phyloP scores from a whole-genome alignment of 2,329 filamentous ascomycete species.

The Tolypocladium cylindrosporum region DNA sequence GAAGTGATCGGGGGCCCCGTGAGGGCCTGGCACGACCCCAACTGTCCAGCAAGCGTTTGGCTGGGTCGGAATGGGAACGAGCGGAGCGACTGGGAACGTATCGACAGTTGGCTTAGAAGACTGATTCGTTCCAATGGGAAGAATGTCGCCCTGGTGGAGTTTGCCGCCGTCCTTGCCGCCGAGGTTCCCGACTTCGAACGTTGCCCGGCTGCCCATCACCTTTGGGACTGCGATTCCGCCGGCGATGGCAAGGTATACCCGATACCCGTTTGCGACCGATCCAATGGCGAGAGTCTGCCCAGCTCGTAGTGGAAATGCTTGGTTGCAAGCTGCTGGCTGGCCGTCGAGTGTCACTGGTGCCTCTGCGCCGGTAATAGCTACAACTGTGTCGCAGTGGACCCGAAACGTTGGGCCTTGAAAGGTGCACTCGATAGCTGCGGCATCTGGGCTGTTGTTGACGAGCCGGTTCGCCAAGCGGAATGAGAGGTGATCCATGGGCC shows the following conservation, averaged over 20 bases:
- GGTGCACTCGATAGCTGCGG: slow-evolving; percentile 24
- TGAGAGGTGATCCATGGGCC: slow-evolving; percentile 30
- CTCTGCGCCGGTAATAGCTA: slow-evolving; percentile 22
- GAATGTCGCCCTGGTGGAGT: slow-evolving; percentile 18
- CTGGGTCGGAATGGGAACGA: slow-evolving; percentile 12
- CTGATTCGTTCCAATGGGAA: slow-evolving; percentile 9
- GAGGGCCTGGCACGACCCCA: slow-evolving; percentile 26
- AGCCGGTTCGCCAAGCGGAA: slow-evolving; percentile 24
- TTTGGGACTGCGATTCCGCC: slow-evolving; percentile 24
- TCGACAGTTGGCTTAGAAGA: background rate
- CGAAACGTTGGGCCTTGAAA: slow-evolving; percentile 20
- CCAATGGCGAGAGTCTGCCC: slow-evolving; percentile 18
- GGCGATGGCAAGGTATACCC: slow-evolving; percentile 22
- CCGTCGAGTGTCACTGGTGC: slow-evolving; percentile 16
- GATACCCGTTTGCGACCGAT: slow-evolving; percentile 15
- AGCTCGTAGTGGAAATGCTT: slow-evolving; percentile 11
- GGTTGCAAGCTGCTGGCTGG: slow-evolving; percentile 8
- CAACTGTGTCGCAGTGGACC: slow-evolving; percentile 20
- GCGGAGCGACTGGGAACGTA: background rate
- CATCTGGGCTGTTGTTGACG: slow-evolving; percentile 18
- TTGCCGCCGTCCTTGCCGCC: slow-evolving; percentile 24
- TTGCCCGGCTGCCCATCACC: slow-evolving; percentile 21
- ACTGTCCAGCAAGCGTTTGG: slow-evolving; percentile 18
- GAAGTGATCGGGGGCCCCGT: slow-evolving; percentile 27
- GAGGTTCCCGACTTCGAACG: slow-evolving; percentile 21